Base-by-base conservation (phyloP, 139 green algal genomes). In the Tetraselmis striata region DNA sequence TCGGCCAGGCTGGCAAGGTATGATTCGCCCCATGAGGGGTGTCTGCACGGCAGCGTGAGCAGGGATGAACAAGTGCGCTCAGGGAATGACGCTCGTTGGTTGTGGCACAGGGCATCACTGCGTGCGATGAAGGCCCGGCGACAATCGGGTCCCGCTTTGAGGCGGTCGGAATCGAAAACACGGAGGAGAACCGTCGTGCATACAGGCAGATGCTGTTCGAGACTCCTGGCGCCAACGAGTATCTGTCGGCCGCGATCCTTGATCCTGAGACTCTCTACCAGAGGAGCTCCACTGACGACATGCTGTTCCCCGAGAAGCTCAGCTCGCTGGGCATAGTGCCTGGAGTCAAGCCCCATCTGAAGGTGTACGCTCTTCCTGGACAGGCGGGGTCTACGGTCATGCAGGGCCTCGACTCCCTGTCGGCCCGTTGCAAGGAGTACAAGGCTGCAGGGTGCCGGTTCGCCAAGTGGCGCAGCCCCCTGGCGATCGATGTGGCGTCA, bases 261-360 rank as follows among this genome's bases (percentile, higher is more conserved):
- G 89, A 91, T 78, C 83, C 84, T 32, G 89, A 92, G 87, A 92
- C 89, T 23, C 31, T 92, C 26, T 90, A 88, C 79, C 89, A 92
- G 87, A 79, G 80, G 27, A 84, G 32, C n/a, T 80, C 5, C 78
- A 84, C 29, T 11, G 77, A 84, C 2, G 87, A 82, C 30, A 79
- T 78, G 24, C 77, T 88, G 2, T 91, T 89, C 82, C 85, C 87
- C 1, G 79, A 88, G 59, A 81, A 79, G 30, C 79, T 91, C 58
- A 88, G 78, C 29, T 79, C 86, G 59, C 77, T 88, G 18, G 85
- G 87, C n/a, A 88, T 91, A 80, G 79, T 89, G 59, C 87, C 87
- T 18, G 87, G 87, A 24, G 84, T 91, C 74, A 91, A 91, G 84
- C 87, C 87, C 29, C 87, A 91, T 75, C 83, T 91, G 29, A 91